These are phyloP conservation scores for Kondoa subrosea DNA, from an alignment of 768 basidiomycete species.

Conservation along the genomic window DNA sequence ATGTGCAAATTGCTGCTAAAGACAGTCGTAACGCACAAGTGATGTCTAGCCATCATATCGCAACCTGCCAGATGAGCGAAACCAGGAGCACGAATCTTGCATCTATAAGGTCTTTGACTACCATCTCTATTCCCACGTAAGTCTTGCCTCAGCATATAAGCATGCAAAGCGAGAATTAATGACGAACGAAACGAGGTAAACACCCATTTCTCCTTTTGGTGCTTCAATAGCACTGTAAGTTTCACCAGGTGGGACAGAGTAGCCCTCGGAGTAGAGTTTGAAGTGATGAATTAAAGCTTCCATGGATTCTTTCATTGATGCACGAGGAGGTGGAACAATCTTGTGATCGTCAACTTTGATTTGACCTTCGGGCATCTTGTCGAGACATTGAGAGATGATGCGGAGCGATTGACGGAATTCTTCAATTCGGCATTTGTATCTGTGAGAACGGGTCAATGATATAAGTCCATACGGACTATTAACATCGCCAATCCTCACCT, in stretches of 20 bases:
- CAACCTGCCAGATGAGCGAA: conserved; percentile 65
- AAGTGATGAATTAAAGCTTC: conserved; percentile 73
- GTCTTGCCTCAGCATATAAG: neutral
- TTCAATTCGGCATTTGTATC: conserved; percentile 85
- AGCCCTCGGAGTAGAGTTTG: conserved; percentile 87
- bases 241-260: conserved; percentile 71
- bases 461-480: neutral
- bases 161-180: neutral
- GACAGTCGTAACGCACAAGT: no score
- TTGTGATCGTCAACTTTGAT: conserved; percentile 96
- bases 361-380: conserved; percentile 87
- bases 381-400: conserved; percentile 74
- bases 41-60: conserved; percentile 56
- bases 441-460: neutral
- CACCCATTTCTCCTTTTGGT: conserved; percentile 96
- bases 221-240: conserved; percentile 87
- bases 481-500: conserved; percentile 32
- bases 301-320: conserved; percentile 99
- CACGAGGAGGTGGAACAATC: conserved; percentile 84
- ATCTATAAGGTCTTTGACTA: conserved; percentile 85
- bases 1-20: conserved; percentile 81
- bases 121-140: conserved; percentile 48
- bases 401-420: conserved; percentile 89
- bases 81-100: conserved; percentile 43
- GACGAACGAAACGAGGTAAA: conserved; percentile 70